Conservation (phyloP, 345 rosid species). For the Gossypium ekmanianum region DNA sequence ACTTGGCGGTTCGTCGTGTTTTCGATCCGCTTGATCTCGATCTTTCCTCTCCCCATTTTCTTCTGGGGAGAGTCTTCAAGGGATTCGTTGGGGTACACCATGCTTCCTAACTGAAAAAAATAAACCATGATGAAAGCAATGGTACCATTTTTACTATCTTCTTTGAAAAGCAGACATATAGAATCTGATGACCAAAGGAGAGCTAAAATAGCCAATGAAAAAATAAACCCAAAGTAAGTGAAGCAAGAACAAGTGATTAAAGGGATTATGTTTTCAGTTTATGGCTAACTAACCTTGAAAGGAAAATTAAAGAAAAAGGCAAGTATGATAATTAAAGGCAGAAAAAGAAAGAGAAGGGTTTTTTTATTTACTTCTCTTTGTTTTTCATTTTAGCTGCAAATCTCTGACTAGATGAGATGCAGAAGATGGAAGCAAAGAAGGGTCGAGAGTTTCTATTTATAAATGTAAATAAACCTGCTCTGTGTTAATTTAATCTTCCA, state of each 20-base stretch:
- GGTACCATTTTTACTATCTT: background rate
- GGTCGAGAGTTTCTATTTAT: conserved; percentile 33
- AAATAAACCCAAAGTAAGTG: conserved; percentile 34
- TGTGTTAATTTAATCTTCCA: background rate
- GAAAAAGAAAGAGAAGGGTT: conserved; percentile 14
- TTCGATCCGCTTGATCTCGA: conserved; percentile 99
- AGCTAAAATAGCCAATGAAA: background rate
- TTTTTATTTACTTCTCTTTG: conserved; percentile 15
- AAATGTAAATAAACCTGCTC: conserved; percentile 21
- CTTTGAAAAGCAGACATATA: background rate
- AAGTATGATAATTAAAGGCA: background rate
- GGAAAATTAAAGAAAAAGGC: conserved; percentile 4
- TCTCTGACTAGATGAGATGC: conserved; percentile 27
- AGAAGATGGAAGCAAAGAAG: conserved; percentile 33
- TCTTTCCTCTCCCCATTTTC: conserved; percentile 92
- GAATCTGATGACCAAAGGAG: conserved; percentile 14
- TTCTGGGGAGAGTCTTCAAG: conserved; percentile 52
- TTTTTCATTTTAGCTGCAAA: conserved; percentile 27
- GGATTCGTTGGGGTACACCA: conserved; percentile 41
- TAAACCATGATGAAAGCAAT: background rate
- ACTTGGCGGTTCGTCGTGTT: conserved; percentile 98
- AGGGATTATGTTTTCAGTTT: conserved; percentile 31
- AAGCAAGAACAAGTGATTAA: conserved; percentile 29
- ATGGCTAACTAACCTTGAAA: conserved; percentile 39
- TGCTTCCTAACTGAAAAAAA: conserved; percentile 2